Percentiles rank a stretch among this genome's conserved stretches.
Conservation (phyloP, 352 stramenopile species). For the Pythium pyrilobum region DNA sequence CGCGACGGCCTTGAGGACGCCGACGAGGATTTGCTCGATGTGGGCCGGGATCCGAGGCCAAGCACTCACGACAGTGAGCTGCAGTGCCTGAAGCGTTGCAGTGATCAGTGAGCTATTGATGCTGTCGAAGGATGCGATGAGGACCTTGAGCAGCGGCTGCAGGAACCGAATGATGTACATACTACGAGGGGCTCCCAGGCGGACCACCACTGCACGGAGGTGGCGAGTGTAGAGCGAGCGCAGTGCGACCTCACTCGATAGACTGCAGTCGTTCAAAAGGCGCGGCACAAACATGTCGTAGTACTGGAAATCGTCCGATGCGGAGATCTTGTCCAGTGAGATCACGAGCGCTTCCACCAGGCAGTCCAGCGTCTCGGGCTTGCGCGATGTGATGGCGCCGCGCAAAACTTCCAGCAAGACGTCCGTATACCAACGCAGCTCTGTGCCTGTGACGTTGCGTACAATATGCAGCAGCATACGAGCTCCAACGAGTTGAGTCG, state of each 20-base stretch:
- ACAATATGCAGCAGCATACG: conserved; percentile 60
- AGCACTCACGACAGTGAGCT: conserved; percentile 38
- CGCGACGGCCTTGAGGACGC: conserved; percentile 58
- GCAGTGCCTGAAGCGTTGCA: conserved; percentile 58
- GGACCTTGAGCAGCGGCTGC: conserved; percentile 72
- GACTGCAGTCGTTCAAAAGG: conserved; percentile 57
- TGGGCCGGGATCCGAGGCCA: conserved; percentile 75
- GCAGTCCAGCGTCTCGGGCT: conserved; percentile 44
- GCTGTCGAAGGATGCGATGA: conserved; percentile 61
- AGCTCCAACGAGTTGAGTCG: conserved; percentile 57
- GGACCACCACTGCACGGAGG: conserved; percentile 36
- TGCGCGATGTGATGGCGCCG: conserved; percentile 52
- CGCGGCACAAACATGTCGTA: conserved; percentile 68
- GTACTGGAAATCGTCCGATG: conserved; percentile 38
- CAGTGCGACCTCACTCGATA: conserved; percentile 50
- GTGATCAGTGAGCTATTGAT: conserved; percentile 42
- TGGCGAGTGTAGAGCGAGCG: conserved; percentile 52
- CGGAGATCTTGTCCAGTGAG: conserved; percentile 58
- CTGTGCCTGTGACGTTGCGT: conserved; percentile 51
- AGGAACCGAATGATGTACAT: conserved; percentile 70
- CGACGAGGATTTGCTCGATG: conserved; percentile 58
- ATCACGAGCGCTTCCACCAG: conserved; percentile 54
- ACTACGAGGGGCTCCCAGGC: conserved; percentile 60
- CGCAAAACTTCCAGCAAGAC: conserved; percentile 71
- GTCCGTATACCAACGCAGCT: conserved; percentile 80